Conservation (phyloP, 306 rosid genomes). For the Trichosanthes cucumerina region DNA sequence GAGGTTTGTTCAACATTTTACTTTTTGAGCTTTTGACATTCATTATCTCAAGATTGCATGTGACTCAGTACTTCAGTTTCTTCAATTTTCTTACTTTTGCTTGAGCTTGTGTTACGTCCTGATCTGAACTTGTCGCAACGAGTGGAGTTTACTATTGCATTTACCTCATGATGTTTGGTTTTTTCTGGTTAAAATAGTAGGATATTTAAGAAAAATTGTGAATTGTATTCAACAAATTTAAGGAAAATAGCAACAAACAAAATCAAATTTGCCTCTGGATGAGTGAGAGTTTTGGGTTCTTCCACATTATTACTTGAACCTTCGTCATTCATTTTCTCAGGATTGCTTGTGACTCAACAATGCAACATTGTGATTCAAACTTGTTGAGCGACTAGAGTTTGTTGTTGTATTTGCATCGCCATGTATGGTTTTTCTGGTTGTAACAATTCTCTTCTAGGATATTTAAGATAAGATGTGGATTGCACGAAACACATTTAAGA, state of each 20-base stretch:
- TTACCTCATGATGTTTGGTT: not conserved
- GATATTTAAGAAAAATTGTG: not conserved
- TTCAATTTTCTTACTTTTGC: not conserved
- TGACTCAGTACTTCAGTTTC: not conserved
- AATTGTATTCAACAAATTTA: not conserved
- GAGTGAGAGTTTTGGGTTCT: not conserved
- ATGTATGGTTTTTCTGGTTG: not conserved
- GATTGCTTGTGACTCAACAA: not conserved
- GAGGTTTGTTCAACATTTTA: conserved; percentile 24
- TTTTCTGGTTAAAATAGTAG: not conserved
- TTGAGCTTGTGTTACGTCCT: not conserved
- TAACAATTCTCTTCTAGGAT: not conserved
- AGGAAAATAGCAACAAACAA: not conserved
- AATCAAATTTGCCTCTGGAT: not conserved
- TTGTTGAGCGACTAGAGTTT: not conserved
- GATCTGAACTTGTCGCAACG: not conserved
- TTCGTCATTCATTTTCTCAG: not conserved
- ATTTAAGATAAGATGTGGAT: not conserved
- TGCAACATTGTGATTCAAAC: not conserved
- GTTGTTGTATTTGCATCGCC: not conserved
- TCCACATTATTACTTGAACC: conserved; percentile 9
- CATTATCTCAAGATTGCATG: not conserved
- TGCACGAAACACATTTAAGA: not conserved
- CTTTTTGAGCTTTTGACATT: not conserved
- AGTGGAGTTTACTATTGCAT: not conserved